phyloP scores from a whole-genome alignment of 305 asterid genomes.

The Plantago coronopus region DNA sequence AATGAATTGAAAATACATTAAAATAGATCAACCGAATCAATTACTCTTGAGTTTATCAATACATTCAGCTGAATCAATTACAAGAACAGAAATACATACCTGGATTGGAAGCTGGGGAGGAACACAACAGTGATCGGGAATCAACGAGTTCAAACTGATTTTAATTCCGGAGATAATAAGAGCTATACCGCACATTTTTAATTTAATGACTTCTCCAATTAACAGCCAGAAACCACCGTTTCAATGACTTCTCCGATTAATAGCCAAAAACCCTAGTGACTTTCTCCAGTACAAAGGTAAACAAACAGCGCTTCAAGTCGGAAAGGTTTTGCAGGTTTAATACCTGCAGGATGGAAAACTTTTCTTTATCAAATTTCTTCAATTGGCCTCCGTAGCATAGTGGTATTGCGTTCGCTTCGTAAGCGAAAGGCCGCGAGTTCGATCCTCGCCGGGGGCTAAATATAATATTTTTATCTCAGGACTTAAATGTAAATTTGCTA shows the following conservation, averaged over 20 bases:
- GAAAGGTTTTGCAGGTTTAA: neutral
- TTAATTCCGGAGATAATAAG: constrained; percentile 61
- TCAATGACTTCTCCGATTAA: constrained; percentile 10
- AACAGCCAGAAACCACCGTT: constrained; percentile 15
- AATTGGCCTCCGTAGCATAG: constrained; percentile 75
- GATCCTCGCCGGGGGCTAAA: constrained; percentile 88
- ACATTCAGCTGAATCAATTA: neutral
- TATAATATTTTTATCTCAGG: no score
- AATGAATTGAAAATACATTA: constrained; percentile 31
- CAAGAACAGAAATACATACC: constrained; percentile 29
- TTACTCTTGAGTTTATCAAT: neutral
- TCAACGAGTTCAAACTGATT: constrained; percentile 38
- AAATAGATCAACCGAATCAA: neutral
- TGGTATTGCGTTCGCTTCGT: constrained; percentile 99
- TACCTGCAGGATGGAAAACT: no score
- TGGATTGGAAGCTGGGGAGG: constrained; percentile 31
- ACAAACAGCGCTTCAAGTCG: constrained; percentile 2
- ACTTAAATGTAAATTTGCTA: no score
- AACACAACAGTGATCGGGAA: constrained; percentile 35
- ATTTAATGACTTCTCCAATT: constrained; percentile 22
- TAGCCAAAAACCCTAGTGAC: constrained; percentile 22
- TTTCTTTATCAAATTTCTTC: no score
- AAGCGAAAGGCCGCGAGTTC: constrained; percentile 99
- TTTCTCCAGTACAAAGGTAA: neutral
- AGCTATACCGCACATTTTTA: constrained; percentile 86